These are phyloP conservation scores for Marchantia paleacea DNA, from an alignment of 225 moss, liverwort and hornwort species.

Conservation along the genomic window DNA sequence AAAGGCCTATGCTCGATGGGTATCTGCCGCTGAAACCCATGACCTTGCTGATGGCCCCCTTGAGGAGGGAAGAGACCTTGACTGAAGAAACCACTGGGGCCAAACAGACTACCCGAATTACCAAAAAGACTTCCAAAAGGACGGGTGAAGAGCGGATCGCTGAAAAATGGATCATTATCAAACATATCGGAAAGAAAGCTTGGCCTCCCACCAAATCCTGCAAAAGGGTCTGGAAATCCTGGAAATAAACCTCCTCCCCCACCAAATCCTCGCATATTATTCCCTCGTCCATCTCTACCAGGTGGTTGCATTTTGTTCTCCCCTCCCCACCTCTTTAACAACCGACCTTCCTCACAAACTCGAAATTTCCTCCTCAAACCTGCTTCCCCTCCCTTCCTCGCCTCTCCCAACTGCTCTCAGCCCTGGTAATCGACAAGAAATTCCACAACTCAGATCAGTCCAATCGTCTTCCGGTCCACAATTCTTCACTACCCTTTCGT, in stretches of 20 bases:
- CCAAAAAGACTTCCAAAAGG: constrained; percentile 37
- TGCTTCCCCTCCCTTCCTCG: not conserved
- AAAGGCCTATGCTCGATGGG: constrained; percentile 23
- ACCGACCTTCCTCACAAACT: not conserved
- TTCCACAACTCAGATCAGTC: not conserved
- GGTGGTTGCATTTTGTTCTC: constrained; percentile 28
- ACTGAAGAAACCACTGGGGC: constrained; percentile 23
- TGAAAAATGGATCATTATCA: constrained; percentile 41
- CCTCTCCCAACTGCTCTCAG: not conserved
- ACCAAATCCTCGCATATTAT: not conserved
- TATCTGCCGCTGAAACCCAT: constrained; percentile 1
- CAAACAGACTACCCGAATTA: constrained; percentile 26
- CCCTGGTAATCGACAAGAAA: not conserved
- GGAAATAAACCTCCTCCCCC: constrained; percentile 17
- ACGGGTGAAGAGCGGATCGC: constrained; percentile 42
- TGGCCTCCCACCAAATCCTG: constrained; percentile 33
- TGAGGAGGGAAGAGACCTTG: constrained; percentile 3
- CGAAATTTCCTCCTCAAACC: too few species aligned
- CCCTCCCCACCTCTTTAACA: not conserved
- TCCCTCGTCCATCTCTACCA: constrained; percentile 28
- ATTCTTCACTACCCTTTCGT: not conserved
- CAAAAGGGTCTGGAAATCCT: constrained; percentile 41
- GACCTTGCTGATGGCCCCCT: not conserved
- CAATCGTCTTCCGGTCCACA: not conserved
- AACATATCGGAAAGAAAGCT: constrained; percentile 30